Percentiles rank a stretch among this genome's conserved stretches.
These are phyloP conservation scores for Claviceps pazoutovae DNA, from an alignment of 2,329 filamentous ascomycete species.

Conservation along the genomic window DNA sequence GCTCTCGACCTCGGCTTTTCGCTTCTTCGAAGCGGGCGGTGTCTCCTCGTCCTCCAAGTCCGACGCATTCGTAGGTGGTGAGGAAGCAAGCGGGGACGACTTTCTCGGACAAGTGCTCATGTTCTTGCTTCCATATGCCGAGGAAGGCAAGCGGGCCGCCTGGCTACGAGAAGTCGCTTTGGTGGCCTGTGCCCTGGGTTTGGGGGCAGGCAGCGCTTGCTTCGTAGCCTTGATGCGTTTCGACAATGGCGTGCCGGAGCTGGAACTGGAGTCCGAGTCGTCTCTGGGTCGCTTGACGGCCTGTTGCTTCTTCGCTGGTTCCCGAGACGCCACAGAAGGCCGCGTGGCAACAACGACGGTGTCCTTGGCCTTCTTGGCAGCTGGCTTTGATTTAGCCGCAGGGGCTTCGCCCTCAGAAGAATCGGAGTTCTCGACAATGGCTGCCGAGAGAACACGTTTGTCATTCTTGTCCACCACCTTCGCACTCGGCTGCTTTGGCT, in stretches of 20 bases:
- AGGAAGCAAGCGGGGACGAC: conserved; percentile 51
- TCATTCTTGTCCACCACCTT: conserved; percentile 17
- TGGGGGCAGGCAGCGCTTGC: conserved; percentile 20
- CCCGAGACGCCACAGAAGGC: conserved; percentile 13
- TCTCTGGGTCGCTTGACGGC: conserved; percentile 38
- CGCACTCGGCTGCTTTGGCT: conserved; percentile 22
- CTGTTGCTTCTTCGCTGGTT: conserved; percentile 20
- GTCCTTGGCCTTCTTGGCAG: conserved; percentile 17
- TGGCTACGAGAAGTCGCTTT: conserved; percentile 34
- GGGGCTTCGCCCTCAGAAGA: conserved; percentile 37
- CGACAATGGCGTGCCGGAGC: conserved; percentile 42
- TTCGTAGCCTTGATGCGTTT: conserved; percentile 42
- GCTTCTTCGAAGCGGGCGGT: conserved; percentile 26
- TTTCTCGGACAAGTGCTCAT: conserved; percentile 46
- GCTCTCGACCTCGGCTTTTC: conserved; percentile 21
- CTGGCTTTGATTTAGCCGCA: conserved; percentile 16
- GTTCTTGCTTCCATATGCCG: conserved; percentile 26
- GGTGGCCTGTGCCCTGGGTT: conserved; percentile 31
- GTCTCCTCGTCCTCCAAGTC: conserved; percentile 36
- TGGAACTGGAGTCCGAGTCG: conserved; percentile 41
- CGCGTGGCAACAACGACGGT: conserved; percentile 20
- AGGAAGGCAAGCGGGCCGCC: conserved; percentile 18
- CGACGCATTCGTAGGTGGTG: conserved; percentile 50
- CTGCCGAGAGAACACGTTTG: conserved; percentile 38
- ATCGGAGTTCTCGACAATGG: conserved; percentile 42